Evolutionary conservation across 768 basidiomycete genomes (phyloP), one percentile per base, ranked within the genome.

Genomic region (Suillus spraguei): DNA sequence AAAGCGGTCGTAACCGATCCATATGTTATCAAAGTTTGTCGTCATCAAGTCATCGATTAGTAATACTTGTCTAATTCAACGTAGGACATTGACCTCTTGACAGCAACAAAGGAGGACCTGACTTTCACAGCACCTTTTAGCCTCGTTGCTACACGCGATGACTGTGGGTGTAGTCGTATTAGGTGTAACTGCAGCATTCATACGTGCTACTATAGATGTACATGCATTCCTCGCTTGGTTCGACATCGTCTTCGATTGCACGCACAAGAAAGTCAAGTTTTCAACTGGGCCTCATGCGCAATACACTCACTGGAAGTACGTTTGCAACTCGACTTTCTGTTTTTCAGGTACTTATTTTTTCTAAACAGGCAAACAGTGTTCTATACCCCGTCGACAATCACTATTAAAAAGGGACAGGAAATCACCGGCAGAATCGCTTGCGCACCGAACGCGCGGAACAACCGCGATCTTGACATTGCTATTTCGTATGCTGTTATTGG

Each of bases 201-300:
- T n/a, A 66, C 47, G 41, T 3, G 33, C 61, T 53, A 65, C 47
- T 55, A 50, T 42, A 99, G 96, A 96, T 74, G 83, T 95, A 33
- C 97, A 99, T 73, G 97, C 97, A 28, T 97, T 98, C 88, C 87
- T 99, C 58, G 95, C 95, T 39, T 99, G 97, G 97, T 99, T 99
- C 79, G 97, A 99, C 76, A 91, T 97, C 72, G 84, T 88, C 47
- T 99, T 99, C 80, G 90, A 92, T 63, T 95, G 91, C 75, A 95
- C 94, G 62, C 97, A 99, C 82, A 97, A 95, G 78, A 93, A 92
- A 73, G 89, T 96, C 66, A 87, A 88, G 71, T 99, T 99, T 79
- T 97, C 95, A 53, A 99, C 97, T 14, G 97, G 97, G 14, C 97
- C 97, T 16, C 97, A 99, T 70, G 93, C 96, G 61, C 91, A 94